A percentile compares a stretch with the other conserved stretches of the same genome.
phyloP scores from a whole-genome alignment of 257 asterid species.

The Salvia hispanica region DNA sequence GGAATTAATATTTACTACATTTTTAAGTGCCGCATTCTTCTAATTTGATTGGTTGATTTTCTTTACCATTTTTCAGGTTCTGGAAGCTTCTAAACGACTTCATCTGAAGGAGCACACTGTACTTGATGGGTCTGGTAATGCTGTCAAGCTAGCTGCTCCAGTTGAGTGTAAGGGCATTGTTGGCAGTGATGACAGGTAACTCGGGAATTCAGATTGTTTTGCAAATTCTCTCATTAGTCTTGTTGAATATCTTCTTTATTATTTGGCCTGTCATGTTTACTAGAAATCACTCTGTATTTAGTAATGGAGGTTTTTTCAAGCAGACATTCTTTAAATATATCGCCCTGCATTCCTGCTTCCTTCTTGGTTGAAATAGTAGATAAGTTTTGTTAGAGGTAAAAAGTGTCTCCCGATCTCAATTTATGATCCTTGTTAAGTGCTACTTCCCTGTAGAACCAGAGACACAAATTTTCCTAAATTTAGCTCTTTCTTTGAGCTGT shows the following conservation, averaged over 20 bases:
- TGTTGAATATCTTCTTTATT: too few relatives aligned
- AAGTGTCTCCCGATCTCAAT: neutral
- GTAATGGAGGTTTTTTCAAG: neutral
- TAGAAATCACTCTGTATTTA: neutral
- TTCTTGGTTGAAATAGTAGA: slow-evolving; percentile 16
- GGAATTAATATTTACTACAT: too few relatives aligned
- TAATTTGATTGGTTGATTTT: too few relatives aligned
- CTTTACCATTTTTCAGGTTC: slow-evolving; percentile 50
- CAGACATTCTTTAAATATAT: neutral
- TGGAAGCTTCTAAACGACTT: slow-evolving; percentile 88
- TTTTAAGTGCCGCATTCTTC: too few relatives aligned
- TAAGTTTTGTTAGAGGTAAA: neutral
- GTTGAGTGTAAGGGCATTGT: slow-evolving; percentile 99
- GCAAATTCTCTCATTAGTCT: slow-evolving; percentile 14
- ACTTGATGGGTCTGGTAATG: slow-evolving; percentile 83
- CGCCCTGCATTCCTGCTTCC: neutral
- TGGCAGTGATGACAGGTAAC: slow-evolving; percentile 97
- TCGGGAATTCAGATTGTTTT: slow-evolving; percentile 9
- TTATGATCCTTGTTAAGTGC: neutral
- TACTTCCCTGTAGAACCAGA: slow-evolving; percentile 11
- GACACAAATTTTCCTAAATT: neutral
- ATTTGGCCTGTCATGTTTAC: too few relatives aligned
- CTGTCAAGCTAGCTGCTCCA: slow-evolving; percentile 87
- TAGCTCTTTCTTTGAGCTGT: neutral
- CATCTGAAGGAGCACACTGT: slow-evolving; percentile 90